Evolutionary conservation across 805 yeast species (phyloP), one percentile per base, ranked within the genome.

Genomic region (Candida xyloterini): DNA sequence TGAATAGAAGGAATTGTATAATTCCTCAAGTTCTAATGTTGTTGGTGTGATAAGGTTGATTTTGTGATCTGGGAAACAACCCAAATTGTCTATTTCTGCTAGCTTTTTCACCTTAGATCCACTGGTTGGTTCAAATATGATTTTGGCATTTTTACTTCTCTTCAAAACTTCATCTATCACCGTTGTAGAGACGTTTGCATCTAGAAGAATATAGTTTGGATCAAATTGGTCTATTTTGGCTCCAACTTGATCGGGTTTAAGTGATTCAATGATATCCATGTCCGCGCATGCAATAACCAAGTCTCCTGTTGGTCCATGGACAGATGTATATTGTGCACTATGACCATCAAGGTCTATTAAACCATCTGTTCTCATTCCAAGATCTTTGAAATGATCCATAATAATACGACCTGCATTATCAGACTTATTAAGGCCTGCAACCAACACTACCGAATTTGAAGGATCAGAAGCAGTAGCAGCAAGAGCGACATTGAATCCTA

Each of bases 221-320:
- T 57, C 48, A 1, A 70, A 57, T 10, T 54, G 36, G 1, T 47
- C 43, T 5, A 88, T 49, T 46, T 74, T 67, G 0, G 59, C 28
- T 2, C 52, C 43, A 3, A 83, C 67, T 43, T 73, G 75, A 0
- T 62, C 58, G 0, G 60, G 35, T 10, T 78, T 66, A 31, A 76
- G 43, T 20, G 67, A 62, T 47, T 84, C 84, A 15, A 81, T 65
- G 8, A 82, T 75, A n/a, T 68, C 67, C 95, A 89, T 88, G 54
- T 86, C 95, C 4, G 95, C 91, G 53, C 87, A 77, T 0, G 95
- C 95, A 13, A 85, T 66, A 3, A 84, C 56, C 33, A 89, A 66
- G 3, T 73, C 80, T 1, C 96, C 96, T 8, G 47, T 32, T 0
- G 51, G 47, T 40, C 74, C 76, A 51, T 87, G 90, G 42, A 79